These are phyloP conservation scores for Paramecium pentaurelia DNA, from an alignment of 73 alveolate genomes.

Conservation along the genomic window DNA sequence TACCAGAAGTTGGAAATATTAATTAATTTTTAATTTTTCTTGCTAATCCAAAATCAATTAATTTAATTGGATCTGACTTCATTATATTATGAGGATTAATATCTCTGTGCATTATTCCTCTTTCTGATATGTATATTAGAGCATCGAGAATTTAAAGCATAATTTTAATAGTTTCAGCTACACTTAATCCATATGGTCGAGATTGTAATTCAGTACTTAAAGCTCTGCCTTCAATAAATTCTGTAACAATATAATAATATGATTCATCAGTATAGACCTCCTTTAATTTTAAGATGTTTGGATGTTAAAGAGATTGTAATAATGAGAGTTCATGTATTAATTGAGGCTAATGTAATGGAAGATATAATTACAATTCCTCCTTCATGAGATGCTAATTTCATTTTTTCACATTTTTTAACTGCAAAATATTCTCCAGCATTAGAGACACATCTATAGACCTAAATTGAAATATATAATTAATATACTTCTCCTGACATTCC, in stretches of 20 bases:
- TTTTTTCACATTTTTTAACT: slow-evolving; percentile 7
- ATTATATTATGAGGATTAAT: slow-evolving; percentile 35
- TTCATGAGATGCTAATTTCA: not conserved
- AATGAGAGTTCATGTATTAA: not conserved
- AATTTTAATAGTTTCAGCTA: not conserved
- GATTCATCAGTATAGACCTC: slow-evolving; percentile 23
- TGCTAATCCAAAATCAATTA: slow-evolving; percentile 50
- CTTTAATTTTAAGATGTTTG: slow-evolving; percentile 1
- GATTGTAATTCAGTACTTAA: not conserved
- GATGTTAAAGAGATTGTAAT: not conserved
- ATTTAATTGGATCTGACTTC: slow-evolving; percentile 3
- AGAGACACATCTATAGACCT: slow-evolving; percentile 18
- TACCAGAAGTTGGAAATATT: slow-evolving; percentile 66
- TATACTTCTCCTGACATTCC: slow-evolving; percentile 41
- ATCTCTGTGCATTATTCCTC: slow-evolving; percentile 52
- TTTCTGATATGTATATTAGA: not conserved
- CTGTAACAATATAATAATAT: slow-evolving; percentile 16
- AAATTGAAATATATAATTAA: not conserved
- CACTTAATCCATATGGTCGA: slow-evolving; percentile 11
- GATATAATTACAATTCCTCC: slow-evolving; percentile 27
- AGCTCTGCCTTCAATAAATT: slow-evolving; percentile 22
- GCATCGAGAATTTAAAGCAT: slow-evolving; percentile 12
- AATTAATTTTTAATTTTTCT: not conserved
- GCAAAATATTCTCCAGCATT: slow-evolving; percentile 6
- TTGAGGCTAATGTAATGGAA: not conserved